These are phyloP conservation scores for Acanthamoeba quina DNA, from an alignment of 208 protist genomes.

Conservation along the genomic window DNA sequence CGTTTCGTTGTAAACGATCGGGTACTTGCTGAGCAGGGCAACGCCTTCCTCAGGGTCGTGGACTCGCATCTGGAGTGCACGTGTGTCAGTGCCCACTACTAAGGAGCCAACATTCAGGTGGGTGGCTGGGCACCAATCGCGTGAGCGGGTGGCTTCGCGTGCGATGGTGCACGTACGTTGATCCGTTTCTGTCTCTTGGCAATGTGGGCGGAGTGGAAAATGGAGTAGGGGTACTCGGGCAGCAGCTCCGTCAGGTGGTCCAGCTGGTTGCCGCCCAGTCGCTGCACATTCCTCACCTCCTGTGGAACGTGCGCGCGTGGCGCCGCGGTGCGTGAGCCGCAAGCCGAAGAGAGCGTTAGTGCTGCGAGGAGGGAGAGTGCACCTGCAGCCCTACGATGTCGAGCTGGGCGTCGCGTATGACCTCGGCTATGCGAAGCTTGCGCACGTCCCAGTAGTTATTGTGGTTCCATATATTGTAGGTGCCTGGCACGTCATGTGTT, in stretches of 20 bases:
- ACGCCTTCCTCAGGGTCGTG: slow-evolving; percentile 7
- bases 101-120: not conserved
- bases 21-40: slow-evolving; percentile 4
- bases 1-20: not conserved
- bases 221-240: not conserved
- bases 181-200: not conserved
- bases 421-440: slow-evolving; percentile 22
- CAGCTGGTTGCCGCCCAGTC: not conserved
- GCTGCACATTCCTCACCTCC: slow-evolving; percentile 16
- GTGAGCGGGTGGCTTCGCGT: not conserved
- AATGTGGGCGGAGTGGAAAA: slow-evolving; percentile 11
- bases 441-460: slow-evolving; percentile 17
- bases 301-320: not conserved
- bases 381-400: slow-evolving; percentile 20
- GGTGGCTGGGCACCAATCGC: too few relatives aligned
- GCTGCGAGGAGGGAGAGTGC: not conserved
- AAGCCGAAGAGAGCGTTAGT: not conserved
- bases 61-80: not conserved
- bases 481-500: not conserved
- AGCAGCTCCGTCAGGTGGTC: slow-evolving; percentile 6
- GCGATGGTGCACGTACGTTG: not conserved
- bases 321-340: not conserved
- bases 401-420: not conserved
- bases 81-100: not conserved
- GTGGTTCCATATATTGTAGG: slow-evolving; percentile 48